Conservation (phyloP, 75 land plant species). For the Cupressus sempervirens region DNA sequence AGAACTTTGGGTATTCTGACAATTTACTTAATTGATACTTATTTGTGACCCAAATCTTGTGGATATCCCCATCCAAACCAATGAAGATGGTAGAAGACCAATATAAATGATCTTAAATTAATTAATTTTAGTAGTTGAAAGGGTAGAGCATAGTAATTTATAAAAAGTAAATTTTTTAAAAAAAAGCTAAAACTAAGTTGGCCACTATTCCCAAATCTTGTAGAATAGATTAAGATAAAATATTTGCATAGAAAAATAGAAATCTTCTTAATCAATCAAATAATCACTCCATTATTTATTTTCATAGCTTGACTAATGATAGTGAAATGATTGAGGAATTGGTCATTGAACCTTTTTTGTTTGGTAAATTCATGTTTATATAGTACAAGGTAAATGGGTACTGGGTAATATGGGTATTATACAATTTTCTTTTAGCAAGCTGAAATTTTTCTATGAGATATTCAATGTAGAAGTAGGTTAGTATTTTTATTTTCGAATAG, state of each 20-base stretch:
- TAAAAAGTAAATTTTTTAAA: no score
- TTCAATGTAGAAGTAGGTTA: slow-evolving; percentile 18
- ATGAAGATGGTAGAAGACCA: not conserved
- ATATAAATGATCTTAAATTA: not conserved
- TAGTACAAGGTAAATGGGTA: no score
- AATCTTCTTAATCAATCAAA: not conserved
- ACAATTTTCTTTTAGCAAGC: no score
- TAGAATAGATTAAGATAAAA: no score
- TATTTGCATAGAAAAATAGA: no score
- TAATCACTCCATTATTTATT: not conserved
- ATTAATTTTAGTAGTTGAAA: no score
- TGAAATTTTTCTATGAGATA: not conserved
- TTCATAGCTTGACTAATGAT: not conserved
- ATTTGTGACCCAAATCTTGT: not conserved
- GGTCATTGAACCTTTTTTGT: not conserved
- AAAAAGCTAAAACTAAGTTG: no score
- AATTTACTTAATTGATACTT: not conserved
- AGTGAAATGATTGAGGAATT: not conserved
- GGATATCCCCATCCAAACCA: not conserved
- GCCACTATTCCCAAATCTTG: no score
- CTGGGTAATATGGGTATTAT: not conserved
- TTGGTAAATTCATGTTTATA: no score
- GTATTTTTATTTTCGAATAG: slow-evolving; percentile 35
- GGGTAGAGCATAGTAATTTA: no score
- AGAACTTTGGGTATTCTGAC: not conserved